These are phyloP conservation scores for Pseudogymnoascus sp. DNA, from an alignment of 2,329 filamentous ascomycete genomes.

Conservation along the genomic window DNA sequence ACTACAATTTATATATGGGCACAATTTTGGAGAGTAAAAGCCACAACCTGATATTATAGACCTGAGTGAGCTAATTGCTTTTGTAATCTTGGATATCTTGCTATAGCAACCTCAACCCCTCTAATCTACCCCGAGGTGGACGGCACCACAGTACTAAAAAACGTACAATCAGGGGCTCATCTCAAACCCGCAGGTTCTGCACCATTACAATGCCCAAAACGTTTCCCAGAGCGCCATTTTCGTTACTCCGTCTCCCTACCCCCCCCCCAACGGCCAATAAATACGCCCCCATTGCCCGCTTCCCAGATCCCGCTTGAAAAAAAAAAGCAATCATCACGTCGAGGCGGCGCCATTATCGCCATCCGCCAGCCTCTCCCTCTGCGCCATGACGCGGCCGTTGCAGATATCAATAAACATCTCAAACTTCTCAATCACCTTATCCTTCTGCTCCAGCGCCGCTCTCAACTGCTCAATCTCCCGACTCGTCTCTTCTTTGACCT, in stretches of 20 bases:
- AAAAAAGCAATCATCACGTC: neutral
- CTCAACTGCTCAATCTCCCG: conserved; percentile 54
- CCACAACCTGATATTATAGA: neutral
- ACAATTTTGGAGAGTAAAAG: too few species aligned
- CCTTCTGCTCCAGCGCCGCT: conserved; percentile 54
- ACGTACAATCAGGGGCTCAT: neutral
- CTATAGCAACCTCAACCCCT: neutral
- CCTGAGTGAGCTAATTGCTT: neutral
- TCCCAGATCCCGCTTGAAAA: neutral
- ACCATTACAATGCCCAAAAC: neutral
- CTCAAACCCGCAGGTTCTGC: neutral
- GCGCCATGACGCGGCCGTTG: conserved; percentile 59
- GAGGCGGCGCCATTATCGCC: conserved; percentile 8
- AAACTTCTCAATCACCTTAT: conserved; percentile 55
- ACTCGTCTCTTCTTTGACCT: conserved; percentile 47
- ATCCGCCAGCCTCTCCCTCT: conserved; percentile 46
- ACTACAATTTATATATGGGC: neutral
- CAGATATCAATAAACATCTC: conserved; percentile 66
- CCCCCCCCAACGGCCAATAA: conserved; percentile 3
- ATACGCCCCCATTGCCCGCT: neutral
- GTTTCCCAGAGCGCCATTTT: neutral
- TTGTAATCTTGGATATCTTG: neutral
- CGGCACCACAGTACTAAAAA: neutral
- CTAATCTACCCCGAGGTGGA: neutral
- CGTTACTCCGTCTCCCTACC: neutral